Evolutionary conservation across 305 asterid genomes (phyloP), one percentile per base, ranked within the genome.

Genomic region (Stenogyne calaminthoides): DNA sequence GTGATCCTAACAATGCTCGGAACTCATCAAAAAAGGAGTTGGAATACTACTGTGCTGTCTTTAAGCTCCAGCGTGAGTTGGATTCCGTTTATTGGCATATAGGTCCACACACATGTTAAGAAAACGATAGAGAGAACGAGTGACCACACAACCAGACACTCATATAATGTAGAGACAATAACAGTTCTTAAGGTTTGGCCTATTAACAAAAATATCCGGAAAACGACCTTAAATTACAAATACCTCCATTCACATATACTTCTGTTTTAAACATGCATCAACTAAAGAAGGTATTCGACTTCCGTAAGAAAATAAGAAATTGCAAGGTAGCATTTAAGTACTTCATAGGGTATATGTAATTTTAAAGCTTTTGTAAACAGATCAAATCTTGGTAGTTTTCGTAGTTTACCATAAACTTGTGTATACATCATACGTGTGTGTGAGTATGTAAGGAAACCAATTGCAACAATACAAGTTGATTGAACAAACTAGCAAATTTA

Each of bases 61-160:
- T 34, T 54, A 51, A 10, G 46, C 55, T 69, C 40, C 56, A 52
- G 19, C 9, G 57, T 56, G 66, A 57, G 66, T 58, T 69, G 74
- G 57, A 54, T 56, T 14, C 40, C 20, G 9, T 69, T 37, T 18
- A 69, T 22, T 34, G 32, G 37, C 20, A 51, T 55, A 37, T 55
- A 61, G 52, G 54, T 37, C 55, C 63, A 55, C 64, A 34, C 11
- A 54, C 55, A 69, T 55, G 54, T 25, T 56, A 49, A 56, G 54
- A 55, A 9, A 37, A 5, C 3, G 27, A 11, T 6, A 5, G 42
- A 56, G 56, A 55, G 66, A 70, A 44, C 10, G 36, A 18, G 36
- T 49, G 29, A 49, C 60, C 60, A 64, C 15, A 6, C n/a, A 25
- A 34, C 18, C 47, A 9, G 1, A 7, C 59, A 9, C 29, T 11